phyloP scores from a whole-genome alignment of 1,284 basidiomycete genomes.

The Omphalotus olearius region DNA sequence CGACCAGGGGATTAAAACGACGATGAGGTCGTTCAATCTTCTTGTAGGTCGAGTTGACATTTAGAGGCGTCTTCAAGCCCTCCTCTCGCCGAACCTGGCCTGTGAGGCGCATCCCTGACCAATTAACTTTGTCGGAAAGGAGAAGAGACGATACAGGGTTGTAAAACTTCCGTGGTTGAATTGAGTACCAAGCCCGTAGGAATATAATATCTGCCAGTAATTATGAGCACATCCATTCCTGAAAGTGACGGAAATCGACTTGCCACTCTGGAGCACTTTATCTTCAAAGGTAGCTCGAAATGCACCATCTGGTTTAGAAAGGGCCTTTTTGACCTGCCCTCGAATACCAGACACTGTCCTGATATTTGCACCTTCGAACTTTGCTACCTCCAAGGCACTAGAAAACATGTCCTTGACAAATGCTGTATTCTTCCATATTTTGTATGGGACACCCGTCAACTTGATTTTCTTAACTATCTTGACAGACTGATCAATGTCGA shows the following conservation, averaged over 20 bases:
- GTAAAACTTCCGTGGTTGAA: conserved; percentile 94
- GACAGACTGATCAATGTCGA: conserved; percentile 88
- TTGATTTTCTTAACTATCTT: conserved; percentile 99
- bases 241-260: conserved; percentile 22
- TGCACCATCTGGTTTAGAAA: conserved; percentile 91
- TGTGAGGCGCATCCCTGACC: conserved; percentile 94
- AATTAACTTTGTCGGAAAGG: conserved; percentile 42
- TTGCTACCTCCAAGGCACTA: conserved; percentile 90
- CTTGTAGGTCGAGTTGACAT: conserved; percentile 89
- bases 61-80: conserved; percentile 77
- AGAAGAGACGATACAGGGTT: conserved; percentile 94
- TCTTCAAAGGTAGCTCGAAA: conserved; percentile 98
- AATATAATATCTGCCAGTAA: conserved; percentile 85
- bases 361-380: conserved; percentile 97
- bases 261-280: conserved; percentile 94
- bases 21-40: conserved; percentile 75
- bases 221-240: conserved; percentile 5
- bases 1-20: conserved; percentile 88
- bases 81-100: conserved; percentile 88
- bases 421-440: conserved; percentile 99
- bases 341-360: conserved; percentile 94
- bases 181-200: conserved; percentile 94
- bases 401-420: conserved; percentile 99
- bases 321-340: conserved; percentile 95
- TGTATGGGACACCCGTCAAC: conserved; percentile 90